phyloP scores from a whole-genome alignment of 331 rosid genomes.

The Pyracantha coccinea region DNA sequence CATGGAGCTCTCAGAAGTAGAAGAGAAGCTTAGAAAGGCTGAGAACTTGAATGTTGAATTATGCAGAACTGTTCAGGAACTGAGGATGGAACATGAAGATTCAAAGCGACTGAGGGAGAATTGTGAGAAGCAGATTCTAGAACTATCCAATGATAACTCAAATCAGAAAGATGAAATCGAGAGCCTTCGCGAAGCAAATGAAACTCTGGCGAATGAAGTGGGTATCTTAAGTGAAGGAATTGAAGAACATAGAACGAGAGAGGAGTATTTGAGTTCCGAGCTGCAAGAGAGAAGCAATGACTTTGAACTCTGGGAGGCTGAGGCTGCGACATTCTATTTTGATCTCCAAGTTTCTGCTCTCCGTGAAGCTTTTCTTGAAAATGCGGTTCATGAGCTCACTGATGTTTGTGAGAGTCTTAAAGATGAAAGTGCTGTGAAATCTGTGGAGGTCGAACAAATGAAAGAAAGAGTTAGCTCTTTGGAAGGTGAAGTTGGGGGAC shows the following conservation, averaged over 20 bases:
- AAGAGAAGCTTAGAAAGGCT: slow-evolving; percentile 35
- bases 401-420: slow-evolving; percentile 56
- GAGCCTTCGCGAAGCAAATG: slow-evolving; percentile 47
- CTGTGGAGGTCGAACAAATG: slow-evolving; percentile 47
- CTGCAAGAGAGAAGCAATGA: slow-evolving; percentile 61
- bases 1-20: slow-evolving; percentile 47
- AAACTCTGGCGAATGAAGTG: slow-evolving; percentile 38
- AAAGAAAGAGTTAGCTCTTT: slow-evolving; percentile 36
- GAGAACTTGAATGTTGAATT: slow-evolving; percentile 41
- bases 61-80: slow-evolving; percentile 34
- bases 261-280: slow-evolving; percentile 57
- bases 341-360: slow-evolving; percentile 74
- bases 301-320: slow-evolving; percentile 75
- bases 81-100: slow-evolving; percentile 56
- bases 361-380: slow-evolving; percentile 60
- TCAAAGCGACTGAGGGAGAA: slow-evolving; percentile 29
- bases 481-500: slow-evolving; percentile 57
- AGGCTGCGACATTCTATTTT: slow-evolving; percentile 70
- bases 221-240: slow-evolving; percentile 38
- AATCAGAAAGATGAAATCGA: slow-evolving; percentile 48
- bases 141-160: slow-evolving; percentile 39
- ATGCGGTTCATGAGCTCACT: slow-evolving; percentile 62
- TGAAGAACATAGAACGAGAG: slow-evolving; percentile 46
- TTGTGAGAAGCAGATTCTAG: slow-evolving; percentile 43
- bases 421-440: slow-evolving; percentile 53